phyloP scores from a whole-genome alignment of 2,329 filamentous ascomycete genomes.

The Falciphora oryzae region DNA sequence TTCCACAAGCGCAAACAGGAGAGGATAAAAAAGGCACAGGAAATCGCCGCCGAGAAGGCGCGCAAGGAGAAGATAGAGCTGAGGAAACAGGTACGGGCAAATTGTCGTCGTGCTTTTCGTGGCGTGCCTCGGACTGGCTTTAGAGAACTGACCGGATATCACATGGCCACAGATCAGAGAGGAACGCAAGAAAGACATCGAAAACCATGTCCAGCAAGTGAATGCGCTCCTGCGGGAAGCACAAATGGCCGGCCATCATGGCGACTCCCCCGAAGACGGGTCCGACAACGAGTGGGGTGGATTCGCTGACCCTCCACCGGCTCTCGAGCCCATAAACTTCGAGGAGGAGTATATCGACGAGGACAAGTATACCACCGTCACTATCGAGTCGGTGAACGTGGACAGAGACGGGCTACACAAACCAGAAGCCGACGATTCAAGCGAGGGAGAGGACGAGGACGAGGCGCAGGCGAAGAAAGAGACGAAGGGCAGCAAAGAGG shows the following conservation, averaged over 20 bases:
- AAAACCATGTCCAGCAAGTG: conserved; percentile 74
- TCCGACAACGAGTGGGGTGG: conserved; percentile 59
- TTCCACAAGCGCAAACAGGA: conserved; percentile 95
- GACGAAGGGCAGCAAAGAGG: conserved; percentile 27
- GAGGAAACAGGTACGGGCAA: conserved; percentile 58
- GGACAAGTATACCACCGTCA: conserved; percentile 92
- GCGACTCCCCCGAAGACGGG: conserved; percentile 36
- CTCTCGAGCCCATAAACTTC: conserved; percentile 56
- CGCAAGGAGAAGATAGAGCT: conserved; percentile 69
- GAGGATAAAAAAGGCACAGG: conserved; percentile 78
- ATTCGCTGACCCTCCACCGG: conserved; percentile 44
- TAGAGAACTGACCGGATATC: neutral
- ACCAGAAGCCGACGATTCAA: conserved; percentile 34
- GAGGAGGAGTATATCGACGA: conserved; percentile 96
- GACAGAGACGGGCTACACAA: conserved; percentile 67
- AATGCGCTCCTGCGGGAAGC: conserved; percentile 63
- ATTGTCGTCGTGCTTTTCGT: neutral
- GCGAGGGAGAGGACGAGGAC: conserved; percentile 25
- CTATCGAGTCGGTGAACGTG: conserved; percentile 80
- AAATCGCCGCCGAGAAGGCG: conserved; percentile 69
- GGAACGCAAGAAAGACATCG: conserved; percentile 73
- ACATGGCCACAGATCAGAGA: conserved; percentile 61
- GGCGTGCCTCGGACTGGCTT: neutral
- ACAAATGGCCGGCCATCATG: conserved; percentile 38
- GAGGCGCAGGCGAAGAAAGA: conserved; percentile 29